A percentile compares a stretch with the other conserved stretches of the same genome.
phyloP scores from a whole-genome alignment of 441 rosid genomes.

The Corymbia citriodora region DNA sequence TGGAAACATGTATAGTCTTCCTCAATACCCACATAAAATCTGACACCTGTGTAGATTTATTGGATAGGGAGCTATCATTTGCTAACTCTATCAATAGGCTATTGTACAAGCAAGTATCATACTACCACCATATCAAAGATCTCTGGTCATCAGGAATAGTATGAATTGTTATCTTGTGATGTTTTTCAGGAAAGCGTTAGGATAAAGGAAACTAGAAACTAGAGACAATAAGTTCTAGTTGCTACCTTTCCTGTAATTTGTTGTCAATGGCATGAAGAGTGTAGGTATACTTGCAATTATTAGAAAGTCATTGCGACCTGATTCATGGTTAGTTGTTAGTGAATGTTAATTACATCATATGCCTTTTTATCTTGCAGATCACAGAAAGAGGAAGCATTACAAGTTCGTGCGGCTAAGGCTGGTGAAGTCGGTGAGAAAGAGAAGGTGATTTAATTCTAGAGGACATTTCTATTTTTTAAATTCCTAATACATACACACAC shows the following conservation, averaged over 20 bases:
- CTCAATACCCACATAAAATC: not conserved
- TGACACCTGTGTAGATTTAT: not conserved
- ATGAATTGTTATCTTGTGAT: not conserved
- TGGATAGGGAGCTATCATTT: not conserved
- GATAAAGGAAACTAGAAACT: not conserved
- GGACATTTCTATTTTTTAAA: not conserved
- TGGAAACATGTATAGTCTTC: not conserved
- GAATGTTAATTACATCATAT: not conserved
- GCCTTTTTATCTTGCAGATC: slow-evolving; percentile 37
- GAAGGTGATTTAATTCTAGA: slow-evolving; percentile 47
- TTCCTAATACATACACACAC: not conserved
- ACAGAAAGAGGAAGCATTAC: slow-evolving; percentile 92
- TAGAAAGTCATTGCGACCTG: not conserved
- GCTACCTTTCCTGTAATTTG: not conserved
- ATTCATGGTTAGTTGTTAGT: not conserved
- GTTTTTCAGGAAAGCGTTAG: not conserved
- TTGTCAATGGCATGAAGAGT: not conserved
- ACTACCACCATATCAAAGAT: not conserved
- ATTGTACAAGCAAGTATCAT: not conserved
- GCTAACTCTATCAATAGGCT: not conserved
- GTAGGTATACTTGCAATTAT: not conserved
- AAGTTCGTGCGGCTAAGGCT: slow-evolving; percentile 80
- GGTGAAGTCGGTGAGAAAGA: slow-evolving; percentile 78
- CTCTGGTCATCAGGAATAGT: not conserved
- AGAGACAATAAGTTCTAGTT: not conserved